Evolutionary conservation across 1,284 basidiomycete species (phyloP).

Genomic region (Cutaneotrichosporon arboriforme): DNA sequence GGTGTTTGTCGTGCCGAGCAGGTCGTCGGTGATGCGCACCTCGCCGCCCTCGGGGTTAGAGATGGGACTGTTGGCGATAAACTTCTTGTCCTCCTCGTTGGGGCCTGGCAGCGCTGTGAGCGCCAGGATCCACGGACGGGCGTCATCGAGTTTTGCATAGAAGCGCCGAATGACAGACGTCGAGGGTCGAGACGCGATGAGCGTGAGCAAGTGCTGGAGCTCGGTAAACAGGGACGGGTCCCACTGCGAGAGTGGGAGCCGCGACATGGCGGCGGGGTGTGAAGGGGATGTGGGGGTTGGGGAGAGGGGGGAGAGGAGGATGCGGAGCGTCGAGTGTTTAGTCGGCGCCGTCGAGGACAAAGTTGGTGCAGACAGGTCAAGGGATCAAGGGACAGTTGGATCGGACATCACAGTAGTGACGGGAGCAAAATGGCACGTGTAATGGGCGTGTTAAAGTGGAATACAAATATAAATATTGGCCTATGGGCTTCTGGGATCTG

Average conservation of each 20-base stretch:
- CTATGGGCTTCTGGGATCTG: no score
- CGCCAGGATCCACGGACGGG: constrained; percentile 38
- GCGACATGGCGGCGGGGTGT: constrained; percentile 20
- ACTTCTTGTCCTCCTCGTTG: constrained; percentile 34
- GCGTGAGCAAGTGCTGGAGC: constrained; percentile 33
- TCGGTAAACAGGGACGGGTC: constrained; percentile 37
- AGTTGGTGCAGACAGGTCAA: not conserved
- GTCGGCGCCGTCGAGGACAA: constrained; percentile 1
- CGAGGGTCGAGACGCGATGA: constrained; percentile 33
- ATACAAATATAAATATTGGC: no score
- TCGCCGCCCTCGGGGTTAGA: constrained; percentile 26
- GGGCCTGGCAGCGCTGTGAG: constrained; percentile 33
- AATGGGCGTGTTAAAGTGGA: no score
- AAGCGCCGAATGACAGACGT: constrained; percentile 35
- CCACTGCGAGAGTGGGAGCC: constrained; percentile 33
- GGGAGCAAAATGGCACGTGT: constrained; percentile 2
- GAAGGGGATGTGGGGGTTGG: not conserved
- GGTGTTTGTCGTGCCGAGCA: constrained; percentile 28
- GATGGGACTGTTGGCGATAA: constrained; percentile 28
- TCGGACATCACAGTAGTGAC: constrained; percentile 1
- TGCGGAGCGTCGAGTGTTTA: constrained; percentile 1
- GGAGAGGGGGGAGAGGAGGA: not conserved
- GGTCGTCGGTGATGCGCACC: constrained; percentile 32
- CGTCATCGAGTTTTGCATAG: constrained; percentile 30
- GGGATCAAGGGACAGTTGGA: not conserved